Conservation (phyloP, 2,329 filamentous ascomycete genomes). For the Fusarium sp. region DNA sequence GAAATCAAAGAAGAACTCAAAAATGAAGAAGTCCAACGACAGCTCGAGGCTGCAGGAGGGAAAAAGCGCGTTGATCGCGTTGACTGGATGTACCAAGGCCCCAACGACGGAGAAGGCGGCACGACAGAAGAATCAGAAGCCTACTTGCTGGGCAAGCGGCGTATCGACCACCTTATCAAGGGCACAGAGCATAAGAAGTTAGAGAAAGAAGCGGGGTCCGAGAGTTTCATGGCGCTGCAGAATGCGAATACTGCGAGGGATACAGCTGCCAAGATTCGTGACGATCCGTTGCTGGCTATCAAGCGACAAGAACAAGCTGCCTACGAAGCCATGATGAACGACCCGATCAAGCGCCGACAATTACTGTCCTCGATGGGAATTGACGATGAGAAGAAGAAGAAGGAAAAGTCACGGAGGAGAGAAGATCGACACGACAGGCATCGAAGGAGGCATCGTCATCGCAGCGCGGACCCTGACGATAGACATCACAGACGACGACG, state of each 20-base stretch:
- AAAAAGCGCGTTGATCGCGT: constrained; percentile 82
- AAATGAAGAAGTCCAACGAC: constrained; percentile 87
- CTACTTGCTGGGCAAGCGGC: constrained; percentile 89
- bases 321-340: constrained; percentile 81
- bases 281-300: constrained; percentile 91
- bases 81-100: constrained; percentile 98
- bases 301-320: constrained; percentile 89
- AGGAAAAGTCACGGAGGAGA: constrained; percentile 46
- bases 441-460: constrained; percentile 54
- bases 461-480: constrained; percentile 50
- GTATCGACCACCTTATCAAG: constrained; percentile 84
- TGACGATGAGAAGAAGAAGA: constrained; percentile 57
- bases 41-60: constrained; percentile 89
- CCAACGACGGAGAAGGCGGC: constrained; percentile 77
- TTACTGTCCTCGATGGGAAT: constrained; percentile 71
- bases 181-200: constrained; percentile 82
- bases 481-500: constrained; percentile 53
- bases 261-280: constrained; percentile 83
- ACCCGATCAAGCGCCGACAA: constrained; percentile 72
- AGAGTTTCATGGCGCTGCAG: constrained; percentile 67
- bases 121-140: constrained; percentile 90
- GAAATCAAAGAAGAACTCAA: constrained; percentile 94
- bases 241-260: constrained; percentile 80
- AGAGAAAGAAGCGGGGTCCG: constrained; percentile 74
- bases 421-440: constrained; percentile 49